Percentiles rank a stretch among this genome's conserved stretches.
These are phyloP conservation scores for Calocera cornea DNA, from an alignment of 768 basidiomycete genomes.

Conservation along the genomic window DNA sequence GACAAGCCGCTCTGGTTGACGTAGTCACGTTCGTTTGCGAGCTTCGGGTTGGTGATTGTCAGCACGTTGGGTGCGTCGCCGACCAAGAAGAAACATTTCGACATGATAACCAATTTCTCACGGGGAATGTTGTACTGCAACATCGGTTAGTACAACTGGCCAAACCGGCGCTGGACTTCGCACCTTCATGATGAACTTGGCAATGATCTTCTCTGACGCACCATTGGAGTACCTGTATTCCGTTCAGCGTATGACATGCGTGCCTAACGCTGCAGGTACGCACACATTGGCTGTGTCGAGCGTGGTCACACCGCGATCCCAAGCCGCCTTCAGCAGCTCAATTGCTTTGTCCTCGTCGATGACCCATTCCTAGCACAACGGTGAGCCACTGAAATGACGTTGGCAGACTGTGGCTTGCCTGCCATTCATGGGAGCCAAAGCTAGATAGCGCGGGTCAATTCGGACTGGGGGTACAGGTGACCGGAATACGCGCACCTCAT, in stretches of 20 bases:
- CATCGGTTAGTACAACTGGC: neutral
- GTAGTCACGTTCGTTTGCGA: slow-evolving; percentile 15
- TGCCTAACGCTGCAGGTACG: neutral
- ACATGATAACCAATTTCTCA: slow-evolving; percentile 2
- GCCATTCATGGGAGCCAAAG: slow-evolving; percentile 20
- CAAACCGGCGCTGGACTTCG: slow-evolving; percentile 6
- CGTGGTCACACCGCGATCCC: slow-evolving; percentile 22
- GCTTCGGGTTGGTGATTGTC: slow-evolving; percentile 2
- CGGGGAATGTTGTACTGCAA: slow-evolving; percentile 1
- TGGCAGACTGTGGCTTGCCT: slow-evolving; percentile 12
- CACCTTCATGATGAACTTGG: slow-evolving; percentile 14
- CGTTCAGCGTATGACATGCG: neutral
- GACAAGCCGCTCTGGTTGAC: slow-evolving; percentile 26
- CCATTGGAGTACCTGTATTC: slow-evolving; percentile 15
- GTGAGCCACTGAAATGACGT: neutral
- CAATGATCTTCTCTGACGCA: slow-evolving; percentile 14
- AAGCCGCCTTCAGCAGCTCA: slow-evolving; percentile 20
- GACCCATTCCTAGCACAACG: slow-evolving; percentile 18
- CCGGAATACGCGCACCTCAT: slow-evolving; percentile 15
- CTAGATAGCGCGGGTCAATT: slow-evolving; percentile 16
- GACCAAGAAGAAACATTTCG: slow-evolving; percentile 21
- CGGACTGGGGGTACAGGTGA: slow-evolving; percentile 8
- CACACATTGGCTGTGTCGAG: slow-evolving; percentile 22
- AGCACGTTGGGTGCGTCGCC: neutral
- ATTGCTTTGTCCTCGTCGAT: slow-evolving; percentile 20